Evolutionary conservation across 257 asterid species (phyloP).

Genomic region (Penstemon davidsonii): DNA sequence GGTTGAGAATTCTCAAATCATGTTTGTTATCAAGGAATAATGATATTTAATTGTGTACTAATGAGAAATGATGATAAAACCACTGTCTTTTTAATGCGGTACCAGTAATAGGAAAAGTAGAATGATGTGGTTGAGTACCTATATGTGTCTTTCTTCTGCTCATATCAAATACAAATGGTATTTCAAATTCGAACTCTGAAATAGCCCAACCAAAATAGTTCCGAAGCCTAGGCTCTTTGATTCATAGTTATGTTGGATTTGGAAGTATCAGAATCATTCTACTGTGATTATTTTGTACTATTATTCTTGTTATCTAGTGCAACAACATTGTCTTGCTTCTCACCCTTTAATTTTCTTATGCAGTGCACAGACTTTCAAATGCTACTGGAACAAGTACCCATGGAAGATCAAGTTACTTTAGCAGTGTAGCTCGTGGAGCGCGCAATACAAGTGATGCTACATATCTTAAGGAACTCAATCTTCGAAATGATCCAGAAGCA

Average conservation of each 20-base stretch:
- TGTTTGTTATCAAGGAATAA: not conserved
- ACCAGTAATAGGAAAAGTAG: not conserved
- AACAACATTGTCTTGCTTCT: conserved; percentile 6
- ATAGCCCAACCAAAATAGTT: not conserved
- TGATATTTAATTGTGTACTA: not conserved
- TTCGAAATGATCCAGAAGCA: conserved; percentile 72
- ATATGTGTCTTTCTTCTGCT: not conserved
- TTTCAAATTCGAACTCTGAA: not conserved
- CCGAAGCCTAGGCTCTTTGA: not conserved
- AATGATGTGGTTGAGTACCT: not conserved
- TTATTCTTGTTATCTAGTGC: not conserved
- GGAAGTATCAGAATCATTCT: not conserved
- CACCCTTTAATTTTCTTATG: conserved; percentile 28
- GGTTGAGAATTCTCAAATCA: not conserved
- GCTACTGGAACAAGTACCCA: conserved; percentile 34
- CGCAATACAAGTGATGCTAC: conserved; percentile 69
- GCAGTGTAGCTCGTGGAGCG: conserved; percentile 67
- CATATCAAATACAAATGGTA: not conserved
- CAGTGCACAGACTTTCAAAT: conserved; percentile 45
- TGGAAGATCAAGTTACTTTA: conserved; percentile 62
- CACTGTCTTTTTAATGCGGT: no score
- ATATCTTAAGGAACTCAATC: conserved; percentile 71
- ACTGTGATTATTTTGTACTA: not conserved
- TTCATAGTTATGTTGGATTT: not conserved
- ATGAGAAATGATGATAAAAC: no score